A percentile compares a stretch with the other conserved stretches of the same genome.
Conservation (phyloP, 2,329 filamentous ascomycete species). For the Parafenestella ontariensis region DNA sequence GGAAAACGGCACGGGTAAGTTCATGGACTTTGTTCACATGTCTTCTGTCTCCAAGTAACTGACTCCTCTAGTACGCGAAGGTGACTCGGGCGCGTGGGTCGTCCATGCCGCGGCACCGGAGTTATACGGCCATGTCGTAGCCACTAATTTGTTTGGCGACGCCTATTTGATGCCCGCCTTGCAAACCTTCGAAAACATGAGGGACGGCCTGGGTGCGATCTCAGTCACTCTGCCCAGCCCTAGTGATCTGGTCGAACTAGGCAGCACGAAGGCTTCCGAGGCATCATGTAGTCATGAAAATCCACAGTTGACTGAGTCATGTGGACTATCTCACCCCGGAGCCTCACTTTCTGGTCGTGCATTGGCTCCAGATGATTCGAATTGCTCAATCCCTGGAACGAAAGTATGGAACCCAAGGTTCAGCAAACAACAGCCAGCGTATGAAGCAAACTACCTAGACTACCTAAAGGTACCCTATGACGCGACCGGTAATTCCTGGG, state of each 20-base stretch:
- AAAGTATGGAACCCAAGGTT: background rate
- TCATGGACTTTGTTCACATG: background rate
- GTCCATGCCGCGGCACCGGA: conserved; percentile 6
- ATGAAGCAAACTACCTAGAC: too few relatives aligned
- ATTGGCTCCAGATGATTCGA: background rate
- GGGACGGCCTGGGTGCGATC: conserved; percentile 6
- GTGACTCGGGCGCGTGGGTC: conserved; percentile 11
- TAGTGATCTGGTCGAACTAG: background rate
- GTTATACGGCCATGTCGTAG: conserved; percentile 9
- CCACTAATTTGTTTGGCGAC: conserved; percentile 6
- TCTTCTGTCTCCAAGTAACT: too few relatives aligned
- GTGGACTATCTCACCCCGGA: background rate
- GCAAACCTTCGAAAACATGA: conserved; percentile 8
- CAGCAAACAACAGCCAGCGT: too few relatives aligned
- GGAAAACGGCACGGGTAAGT: conserved; percentile 2
- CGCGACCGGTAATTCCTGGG: too few relatives aligned
- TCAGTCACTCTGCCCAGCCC: conserved; percentile 4
- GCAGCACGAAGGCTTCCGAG: background rate
- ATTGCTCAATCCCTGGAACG: too few relatives aligned
- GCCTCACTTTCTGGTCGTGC: background rate
- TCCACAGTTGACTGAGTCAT: background rate
- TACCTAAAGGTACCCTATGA: too few relatives aligned
- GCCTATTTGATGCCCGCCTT: conserved; percentile 8
- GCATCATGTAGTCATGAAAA: background rate
- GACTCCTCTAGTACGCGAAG: background rate